Conservation (phyloP, 83 land plant species). For the Diphasiastrum complanatum region DNA sequence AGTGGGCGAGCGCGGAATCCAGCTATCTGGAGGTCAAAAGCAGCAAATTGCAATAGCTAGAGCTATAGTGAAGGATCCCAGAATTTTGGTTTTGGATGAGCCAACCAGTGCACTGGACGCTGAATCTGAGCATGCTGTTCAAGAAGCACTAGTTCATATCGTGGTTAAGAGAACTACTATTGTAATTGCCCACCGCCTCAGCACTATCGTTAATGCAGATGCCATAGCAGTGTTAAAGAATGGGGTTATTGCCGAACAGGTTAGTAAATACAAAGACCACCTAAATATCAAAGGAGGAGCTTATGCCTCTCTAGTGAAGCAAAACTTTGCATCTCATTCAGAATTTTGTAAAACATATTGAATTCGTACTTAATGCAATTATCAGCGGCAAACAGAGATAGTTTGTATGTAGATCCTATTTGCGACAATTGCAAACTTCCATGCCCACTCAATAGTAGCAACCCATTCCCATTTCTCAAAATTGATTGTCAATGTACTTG, state of each 20-base stretch:
- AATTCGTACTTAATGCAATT: no score
- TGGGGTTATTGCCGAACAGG: constrained; percentile 43
- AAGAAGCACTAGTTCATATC: constrained; percentile 19
- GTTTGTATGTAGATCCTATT: no score
- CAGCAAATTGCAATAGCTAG: no score
- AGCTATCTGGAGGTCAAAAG: constrained; percentile 55
- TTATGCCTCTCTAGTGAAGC: constrained; percentile 42
- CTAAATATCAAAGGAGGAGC: constrained; percentile 33
- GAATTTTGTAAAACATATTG: no score
- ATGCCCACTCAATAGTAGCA: no score
- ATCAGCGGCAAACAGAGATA: no score
- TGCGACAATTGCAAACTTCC: no score
- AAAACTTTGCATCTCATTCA: constrained; percentile 19
- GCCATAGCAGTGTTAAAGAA: constrained; percentile 46
- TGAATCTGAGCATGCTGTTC: constrained; percentile 39
- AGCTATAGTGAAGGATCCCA: constrained; percentile 37
- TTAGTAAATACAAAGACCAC: constrained; percentile 34
- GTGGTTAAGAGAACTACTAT: constrained; percentile 40
- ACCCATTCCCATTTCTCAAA: no score
- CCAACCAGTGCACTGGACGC: constrained; percentile 36
- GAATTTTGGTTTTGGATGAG: constrained; percentile 39
- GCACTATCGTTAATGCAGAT: constrained; percentile 37
- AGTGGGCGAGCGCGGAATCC: no score
- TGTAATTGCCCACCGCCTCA: constrained; percentile 42
- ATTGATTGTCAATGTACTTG: no score